phyloP scores from a whole-genome alignment of 1,284 basidiomycete species.

The Pyrrhoderma noxium region DNA sequence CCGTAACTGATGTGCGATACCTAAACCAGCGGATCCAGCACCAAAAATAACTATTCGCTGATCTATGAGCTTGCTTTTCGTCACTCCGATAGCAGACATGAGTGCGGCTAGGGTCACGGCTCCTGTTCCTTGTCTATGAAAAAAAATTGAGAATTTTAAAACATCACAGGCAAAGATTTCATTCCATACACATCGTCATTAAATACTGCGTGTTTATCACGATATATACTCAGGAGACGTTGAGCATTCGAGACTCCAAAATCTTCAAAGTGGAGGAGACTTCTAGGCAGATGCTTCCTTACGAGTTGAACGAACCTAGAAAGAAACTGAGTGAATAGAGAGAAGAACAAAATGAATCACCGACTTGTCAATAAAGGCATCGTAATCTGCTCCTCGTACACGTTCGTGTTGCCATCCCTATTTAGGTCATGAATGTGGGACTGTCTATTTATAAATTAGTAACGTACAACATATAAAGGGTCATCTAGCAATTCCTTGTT shows the following conservation, averaged over 20 bases:
- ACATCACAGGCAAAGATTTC: constrained; percentile 14
- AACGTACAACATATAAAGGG: constrained; percentile 56
- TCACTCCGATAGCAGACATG: constrained; percentile 71
- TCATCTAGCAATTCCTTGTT: constrained; percentile 60
- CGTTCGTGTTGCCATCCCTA: constrained; percentile 63
- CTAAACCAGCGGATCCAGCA: constrained; percentile 77
- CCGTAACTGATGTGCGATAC: constrained; percentile 65
- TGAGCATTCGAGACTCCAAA: constrained; percentile 74
- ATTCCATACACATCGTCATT: constrained; percentile 77
- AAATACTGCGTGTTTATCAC: constrained; percentile 61
- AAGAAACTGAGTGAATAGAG: constrained; percentile 26
- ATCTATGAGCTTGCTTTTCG: constrained; percentile 57
- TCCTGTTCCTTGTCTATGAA: constrained; percentile 71
- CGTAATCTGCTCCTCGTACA: constrained; percentile 59
- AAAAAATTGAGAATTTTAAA: constrained; percentile 7
- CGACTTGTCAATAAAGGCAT: constrained; percentile 61
- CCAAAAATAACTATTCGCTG: constrained; percentile 78
- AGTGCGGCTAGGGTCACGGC: constrained; percentile 78
- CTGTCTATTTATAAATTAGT: neutral
- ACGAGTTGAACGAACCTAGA: constrained; percentile 38
- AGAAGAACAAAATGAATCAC: constrained; percentile 13
- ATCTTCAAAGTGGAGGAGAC: constrained; percentile 71
- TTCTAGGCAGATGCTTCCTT: constrained; percentile 37
- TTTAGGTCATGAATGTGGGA: neutral
- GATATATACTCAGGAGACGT: constrained; percentile 62